Evolutionary conservation across 2,329 filamentous ascomycete species (phyloP), one percentile per base, ranked within the genome.

Genomic region (Fusarium nematophilum): DNA sequence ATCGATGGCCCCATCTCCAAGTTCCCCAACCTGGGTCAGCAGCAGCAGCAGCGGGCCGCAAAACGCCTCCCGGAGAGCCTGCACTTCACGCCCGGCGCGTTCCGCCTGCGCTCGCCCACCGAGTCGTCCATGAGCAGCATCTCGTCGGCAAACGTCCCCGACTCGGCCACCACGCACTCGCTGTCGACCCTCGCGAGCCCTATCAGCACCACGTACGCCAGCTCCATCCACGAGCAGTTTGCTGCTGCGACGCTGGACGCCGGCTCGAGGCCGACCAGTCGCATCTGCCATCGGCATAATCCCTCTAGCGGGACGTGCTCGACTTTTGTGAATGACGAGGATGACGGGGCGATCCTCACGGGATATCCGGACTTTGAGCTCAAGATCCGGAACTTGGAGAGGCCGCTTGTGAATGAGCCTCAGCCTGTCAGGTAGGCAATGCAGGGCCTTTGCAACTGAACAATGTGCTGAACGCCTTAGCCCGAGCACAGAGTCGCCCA

Each of bases 131-230:
- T 75, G 58, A 77, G 74, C 58, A 76, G 74, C 40, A 66, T 76
- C 37, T 75, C 71, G 6, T 77, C 75, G 2, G 73, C 73, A 4
- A 72, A 75, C 30, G 53, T 76, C 3, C 73, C 73, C 1, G 76
- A 78, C 52, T 77, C 76, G 5, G 76, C 75, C 5, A 78, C 76
- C 1, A 74, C 72, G 0, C 74, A 70, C 31, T 78, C 76, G 2
- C 62, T 70, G 3, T 75, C 73, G 3, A 74, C 72, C 0, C 61
- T 76, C 15, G 72, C 73, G 3, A 76, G 73, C 17, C 75, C 75
- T 6, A 68, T 75, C 42, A 77, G 74, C 48, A 75, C 73, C 1
- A 71, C 68, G 6, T 74, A 75, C 53, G 68, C 73, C 29, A 72
- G 70, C 47, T 73, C 75, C 3, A 64, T 75, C 15, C 68, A 72